Conservation (phyloP, 2,329 filamentous ascomycete genomes). For the Pseudogymnoascus verrucosus region DNA sequence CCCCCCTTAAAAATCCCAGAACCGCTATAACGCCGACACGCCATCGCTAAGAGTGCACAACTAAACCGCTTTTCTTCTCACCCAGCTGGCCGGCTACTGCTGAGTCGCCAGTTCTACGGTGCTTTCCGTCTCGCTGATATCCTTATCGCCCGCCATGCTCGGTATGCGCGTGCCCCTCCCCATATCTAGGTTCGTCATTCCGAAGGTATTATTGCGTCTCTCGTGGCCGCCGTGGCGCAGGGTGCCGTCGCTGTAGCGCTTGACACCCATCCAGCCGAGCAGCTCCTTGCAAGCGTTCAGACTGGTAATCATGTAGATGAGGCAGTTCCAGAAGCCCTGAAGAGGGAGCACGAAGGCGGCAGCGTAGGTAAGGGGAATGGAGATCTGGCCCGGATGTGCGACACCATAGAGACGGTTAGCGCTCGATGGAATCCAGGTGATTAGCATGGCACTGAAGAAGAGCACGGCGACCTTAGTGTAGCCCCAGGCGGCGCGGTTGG, state of each 20-base stretch:
- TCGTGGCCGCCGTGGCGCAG: neutral
- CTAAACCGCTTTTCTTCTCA: neutral
- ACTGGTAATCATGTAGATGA: conserved; percentile 68
- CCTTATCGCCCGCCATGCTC: neutral
- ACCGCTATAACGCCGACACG: neutral
- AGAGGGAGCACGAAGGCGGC: conserved; percentile 69
- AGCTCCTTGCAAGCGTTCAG: conserved; percentile 52
- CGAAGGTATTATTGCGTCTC: neutral
- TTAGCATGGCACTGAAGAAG: conserved; percentile 62
- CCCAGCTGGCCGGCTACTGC: neutral
- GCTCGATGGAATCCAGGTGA: conserved; percentile 71
- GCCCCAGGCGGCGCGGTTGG: conserved; percentile 57
- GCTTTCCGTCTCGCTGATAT: conserved; percentile 1
- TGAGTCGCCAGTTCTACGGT: neutral
- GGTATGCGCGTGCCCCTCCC: neutral
- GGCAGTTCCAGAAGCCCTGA: conserved; percentile 77
- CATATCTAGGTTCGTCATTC: conserved; percentile 6
- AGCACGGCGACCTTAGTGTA: conserved; percentile 64
- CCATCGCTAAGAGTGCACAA: conserved; percentile 3
- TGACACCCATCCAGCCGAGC: conserved; percentile 6
- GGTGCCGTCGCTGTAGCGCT: neutral
- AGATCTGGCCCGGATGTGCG: conserved; percentile 43
- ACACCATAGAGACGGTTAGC: conserved; percentile 69
- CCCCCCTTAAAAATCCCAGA: neutral
- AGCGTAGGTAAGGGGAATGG: conserved; percentile 57